Evolutionary conservation across 805 yeast species (phyloP), one percentile per base, ranked within the genome.

Genomic region (Zygosaccharomyces rouxii): DNA sequence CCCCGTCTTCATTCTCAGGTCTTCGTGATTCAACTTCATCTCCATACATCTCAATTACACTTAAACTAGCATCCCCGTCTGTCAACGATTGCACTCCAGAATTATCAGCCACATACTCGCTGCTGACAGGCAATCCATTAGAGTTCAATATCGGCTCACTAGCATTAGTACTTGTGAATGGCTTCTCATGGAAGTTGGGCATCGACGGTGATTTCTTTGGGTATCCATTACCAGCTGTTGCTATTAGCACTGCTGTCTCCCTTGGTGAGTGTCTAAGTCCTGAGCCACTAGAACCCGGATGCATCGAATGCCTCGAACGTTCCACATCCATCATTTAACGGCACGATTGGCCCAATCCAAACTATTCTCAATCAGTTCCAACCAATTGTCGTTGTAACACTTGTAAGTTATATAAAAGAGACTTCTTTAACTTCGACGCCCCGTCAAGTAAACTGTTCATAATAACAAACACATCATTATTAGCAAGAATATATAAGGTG

Each of bases 31-130:
- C 59, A 14, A 46, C 54, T 26, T 58, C 62, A 44, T 68, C 71
- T 0, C 66, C 65, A 51, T 70, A 70, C 55, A 70, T 52, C 40
- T 70, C 71, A 37, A 70, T 68, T 10, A 70, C 66, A 43, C 74
- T 70, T 41, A 68, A 47, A 22, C 59, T 62, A 4, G 64, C 65
- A 35, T 60, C 64, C 6, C 60, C 60, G 9, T 55, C 52, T 14
- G 51, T 47, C 28, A 49, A 33, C n/a, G 55, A 51, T 22, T 41
- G 35, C 23, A 38, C 25, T 18, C 48, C 52, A 13, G 33, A 38
- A 35, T 25, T 22, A 25, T 37, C 42, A 2, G 44, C 37, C 23
- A 33, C 28, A 29, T 29, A 23, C 3, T 35, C 35, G 9, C 46
- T 23, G 29, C 33, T 35, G 5, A 9, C 13, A 21, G 21, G 21